Base-by-base conservation (phyloP, 208 protist genomes). In the Trichomonas tenax region DNA sequence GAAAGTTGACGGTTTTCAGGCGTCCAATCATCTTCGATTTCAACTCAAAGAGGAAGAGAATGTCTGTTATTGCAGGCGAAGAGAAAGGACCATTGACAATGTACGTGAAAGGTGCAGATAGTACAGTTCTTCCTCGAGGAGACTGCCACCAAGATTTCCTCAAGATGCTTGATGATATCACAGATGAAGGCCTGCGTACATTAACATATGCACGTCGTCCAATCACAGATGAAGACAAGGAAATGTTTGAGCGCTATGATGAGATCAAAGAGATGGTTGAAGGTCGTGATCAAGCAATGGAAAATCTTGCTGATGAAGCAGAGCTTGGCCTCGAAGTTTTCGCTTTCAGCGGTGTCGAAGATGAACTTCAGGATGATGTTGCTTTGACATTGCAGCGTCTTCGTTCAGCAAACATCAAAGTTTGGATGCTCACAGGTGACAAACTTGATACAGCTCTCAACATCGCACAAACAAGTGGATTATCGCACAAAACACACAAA, bases 351-450 rank as follows among this genome's bases (percentile, higher is more conserved):
- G 96, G 89, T 26, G 89, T 98, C 21, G 96, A 97, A 44, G 97
- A 98, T 97, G 98, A 98, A 97, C 97, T 99, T 49, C 99, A 99
- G 97, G 98, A 98, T 9, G 97, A 97, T 81, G 99, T 99, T 40
- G 96, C 98, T 17, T 49, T 97, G 26, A 96, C 97, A 0, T 98
- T 98, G 93, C 46, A 63, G 0, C 96, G 38, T 17, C 96, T 98
- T 40, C 89, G 63, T 14, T 4, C 58, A 38, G 98, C 98, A 2
- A 97, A 96, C 15, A 98, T 99, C 63, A 98, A 99, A 38, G 96
- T 99, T 34, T 99, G 98, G 99, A 98, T 99, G 97, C 95, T 99
- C 44, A 99, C 99, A 34, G 99, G 99, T 41, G 99, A 99, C 97
- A 99, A 99, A 97, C 96, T 98, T 63, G 98, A 99, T 96, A 99